Conservation (phyloP, 352 stramenopile species). For the Globisporangium okanoganense region DNA sequence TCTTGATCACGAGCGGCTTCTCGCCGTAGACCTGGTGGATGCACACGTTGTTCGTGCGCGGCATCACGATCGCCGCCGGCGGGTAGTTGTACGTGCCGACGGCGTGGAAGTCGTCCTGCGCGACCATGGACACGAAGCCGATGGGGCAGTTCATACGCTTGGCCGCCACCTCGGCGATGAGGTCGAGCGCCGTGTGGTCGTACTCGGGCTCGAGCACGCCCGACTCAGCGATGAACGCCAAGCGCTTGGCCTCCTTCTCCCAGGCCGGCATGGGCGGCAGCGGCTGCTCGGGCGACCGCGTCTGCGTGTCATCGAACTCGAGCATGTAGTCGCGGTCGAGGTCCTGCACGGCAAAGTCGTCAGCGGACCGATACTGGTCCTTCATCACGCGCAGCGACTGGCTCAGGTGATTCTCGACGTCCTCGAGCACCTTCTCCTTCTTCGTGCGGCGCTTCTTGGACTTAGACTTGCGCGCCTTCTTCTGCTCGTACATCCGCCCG, state of each 20-base stretch:
- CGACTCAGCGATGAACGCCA: conserved; percentile 42
- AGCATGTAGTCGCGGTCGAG: conserved; percentile 38
- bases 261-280: conserved; percentile 34
- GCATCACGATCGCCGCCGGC: conserved; percentile 19
- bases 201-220: conserved; percentile 38
- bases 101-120: conserved; percentile 43
- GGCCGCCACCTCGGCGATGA: conserved; percentile 53
- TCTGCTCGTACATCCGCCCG: conserved; percentile 1
- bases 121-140: conserved; percentile 58
- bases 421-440: conserved; percentile 30
- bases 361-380: conserved; percentile 13
- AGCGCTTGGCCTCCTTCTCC: conserved; percentile 37
- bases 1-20: conserved; percentile 57
- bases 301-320: conserved; percentile 34
- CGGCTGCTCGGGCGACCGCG: conserved; percentile 29
- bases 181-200: conserved; percentile 43
- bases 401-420: conserved; percentile 44
- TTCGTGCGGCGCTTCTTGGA: conserved; percentile 16
- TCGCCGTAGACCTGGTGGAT: conserved; percentile 56
- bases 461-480: conserved; percentile 4
- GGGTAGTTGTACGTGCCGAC: conserved; percentile 45
- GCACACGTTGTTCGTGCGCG: conserved; percentile 53
- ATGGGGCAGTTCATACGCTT: conserved; percentile 50
- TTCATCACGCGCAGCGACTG: conserved; percentile 19
- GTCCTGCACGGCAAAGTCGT: conserved; percentile 10